Evolutionary conservation across 805 yeast species (phyloP), one percentile per base, ranked within the genome.

Genomic region (Torulaspora delbrueckii): DNA sequence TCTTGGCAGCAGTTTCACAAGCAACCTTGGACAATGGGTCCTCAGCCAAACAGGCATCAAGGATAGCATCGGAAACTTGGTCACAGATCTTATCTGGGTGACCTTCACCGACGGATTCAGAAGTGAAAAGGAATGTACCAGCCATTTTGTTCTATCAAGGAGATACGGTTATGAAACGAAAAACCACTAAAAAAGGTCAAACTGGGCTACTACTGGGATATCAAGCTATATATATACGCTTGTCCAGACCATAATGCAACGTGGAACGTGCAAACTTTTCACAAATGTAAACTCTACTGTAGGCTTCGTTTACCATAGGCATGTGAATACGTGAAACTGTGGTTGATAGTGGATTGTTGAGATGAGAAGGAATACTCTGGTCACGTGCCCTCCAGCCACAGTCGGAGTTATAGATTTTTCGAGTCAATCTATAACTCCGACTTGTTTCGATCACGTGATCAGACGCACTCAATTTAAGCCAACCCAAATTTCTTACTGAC

Each of bases 21-120:
- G 96, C 99, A 69, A 93, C 99, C 78, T 93, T 93, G 59, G 99
- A 93, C 62, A 87, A 78, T 52, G 99, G 99, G 73, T 93, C 99
- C 59, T 76, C 95, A 46, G 86, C 81, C 62, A 93, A 77, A 79
- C 98, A 91, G 59, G 99, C 99, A 67, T 93, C 99, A 61, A 93
- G 79, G 65, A 93, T 87, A 64, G 99, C 99, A 69, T 93, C 99
- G 47, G 95, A 85, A 59, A 93, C 96, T 79, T 93, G 99, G 75
- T 93, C 99, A 77, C 99, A 95, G 74, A 86, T 86, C 80, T 86
- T 86, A 70, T 86, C 95, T 67, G 95, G 95, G 79, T 86, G 95
- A 67, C 95, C 95, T 73, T 86, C 95, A 77, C 95, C 95, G 59
- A 86, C 95, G 58, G 93, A 85, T 73, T 86, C 95, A 57, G 93